A percentile compares a stretch with the other conserved stretches of the same genome.
Conservation (phyloP, 2,329 filamentous ascomycete species). For the Cytospora chrysosperma region DNA sequence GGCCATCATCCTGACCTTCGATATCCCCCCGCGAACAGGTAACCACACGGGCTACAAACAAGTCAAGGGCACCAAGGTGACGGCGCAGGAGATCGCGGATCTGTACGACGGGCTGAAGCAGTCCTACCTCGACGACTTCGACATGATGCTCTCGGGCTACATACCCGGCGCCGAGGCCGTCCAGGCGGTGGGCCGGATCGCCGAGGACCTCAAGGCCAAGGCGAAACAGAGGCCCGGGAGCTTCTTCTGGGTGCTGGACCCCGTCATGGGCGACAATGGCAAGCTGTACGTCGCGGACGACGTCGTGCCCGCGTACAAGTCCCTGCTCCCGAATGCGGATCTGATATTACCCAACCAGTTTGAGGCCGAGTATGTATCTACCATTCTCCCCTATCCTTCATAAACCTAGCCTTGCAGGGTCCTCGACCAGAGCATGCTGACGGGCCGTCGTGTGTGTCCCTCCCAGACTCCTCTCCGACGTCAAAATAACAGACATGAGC, state of each 20-base stretch:
- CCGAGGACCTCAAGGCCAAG: constrained; percentile 71
- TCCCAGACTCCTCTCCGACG: constrained; percentile 78
- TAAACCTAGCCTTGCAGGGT: background rate
- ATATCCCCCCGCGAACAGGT: constrained; percentile 52
- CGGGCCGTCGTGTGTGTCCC: background rate
- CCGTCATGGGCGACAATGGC: constrained; percentile 97
- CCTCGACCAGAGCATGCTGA: background rate
- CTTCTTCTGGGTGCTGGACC: constrained; percentile 97
- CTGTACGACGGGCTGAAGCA: constrained; percentile 83
- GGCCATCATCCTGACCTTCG: background rate
- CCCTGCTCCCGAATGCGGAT: constrained; percentile 76
- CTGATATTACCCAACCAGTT: constrained; percentile 96
- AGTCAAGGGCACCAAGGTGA: constrained; percentile 79
- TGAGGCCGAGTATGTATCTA: constrained; percentile 85
- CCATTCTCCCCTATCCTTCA: background rate
- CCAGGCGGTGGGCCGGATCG: constrained; percentile 80
- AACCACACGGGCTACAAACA: constrained; percentile 94
- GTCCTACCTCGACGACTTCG: constrained; percentile 83
- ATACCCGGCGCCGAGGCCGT: constrained; percentile 85
- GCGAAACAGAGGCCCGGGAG: constrained; percentile 62
- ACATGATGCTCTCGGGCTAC: constrained; percentile 94
- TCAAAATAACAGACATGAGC: constrained; percentile 73
- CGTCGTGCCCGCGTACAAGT: constrained; percentile 87
- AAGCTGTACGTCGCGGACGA: constrained; percentile 87
- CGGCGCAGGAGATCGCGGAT: constrained; percentile 77